These are phyloP conservation scores for Boletus vinaceobasis DNA, from an alignment of 768 basidiomycete species.

Conservation along the genomic window DNA sequence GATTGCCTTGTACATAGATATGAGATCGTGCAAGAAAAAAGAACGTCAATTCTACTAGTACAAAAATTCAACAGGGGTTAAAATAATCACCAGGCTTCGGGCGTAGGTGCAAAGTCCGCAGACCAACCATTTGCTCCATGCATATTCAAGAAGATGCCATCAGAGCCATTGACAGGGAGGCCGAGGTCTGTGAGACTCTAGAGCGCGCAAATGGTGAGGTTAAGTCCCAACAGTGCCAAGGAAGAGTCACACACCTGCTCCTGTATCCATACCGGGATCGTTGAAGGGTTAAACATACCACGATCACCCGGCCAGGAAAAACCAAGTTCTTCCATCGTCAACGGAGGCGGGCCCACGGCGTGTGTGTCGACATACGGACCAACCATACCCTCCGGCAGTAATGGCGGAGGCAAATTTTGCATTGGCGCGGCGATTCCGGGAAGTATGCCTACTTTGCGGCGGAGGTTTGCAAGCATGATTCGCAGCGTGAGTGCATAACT, in stretches of 20 bases:
- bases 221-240: not conserved
- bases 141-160: constrained; percentile 84
- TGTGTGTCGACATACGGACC: constrained; percentile 53
- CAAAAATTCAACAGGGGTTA: constrained; percentile 9
- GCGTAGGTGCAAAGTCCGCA: constrained; percentile 70
- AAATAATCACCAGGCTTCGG: constrained; percentile 73
- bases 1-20: constrained; percentile 20
- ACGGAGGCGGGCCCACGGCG: constrained; percentile 49
- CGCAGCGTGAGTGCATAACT: constrained; percentile 89
- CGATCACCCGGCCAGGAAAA: constrained; percentile 66
- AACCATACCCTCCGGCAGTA: constrained; percentile 57
- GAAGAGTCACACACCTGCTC: constrained; percentile 62
- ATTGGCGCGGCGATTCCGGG: constrained; percentile 46
- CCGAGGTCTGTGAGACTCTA: constrained; percentile 89
- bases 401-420: constrained; percentile 51
- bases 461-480: constrained; percentile 89
- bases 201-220: not conserved
- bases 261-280: constrained; percentile 89
- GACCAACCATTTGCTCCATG: constrained; percentile 70
- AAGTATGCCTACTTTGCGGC: constrained; percentile 77
- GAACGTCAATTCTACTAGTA: constrained; percentile 25
- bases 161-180: constrained; percentile 86
- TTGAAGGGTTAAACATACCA: constrained; percentile 69
- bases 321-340: constrained; percentile 85
- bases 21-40: constrained; percentile 17